Evolutionary conservation across 1,284 basidiomycete species (phyloP).

Genomic region (Phlebopus sp.): DNA sequence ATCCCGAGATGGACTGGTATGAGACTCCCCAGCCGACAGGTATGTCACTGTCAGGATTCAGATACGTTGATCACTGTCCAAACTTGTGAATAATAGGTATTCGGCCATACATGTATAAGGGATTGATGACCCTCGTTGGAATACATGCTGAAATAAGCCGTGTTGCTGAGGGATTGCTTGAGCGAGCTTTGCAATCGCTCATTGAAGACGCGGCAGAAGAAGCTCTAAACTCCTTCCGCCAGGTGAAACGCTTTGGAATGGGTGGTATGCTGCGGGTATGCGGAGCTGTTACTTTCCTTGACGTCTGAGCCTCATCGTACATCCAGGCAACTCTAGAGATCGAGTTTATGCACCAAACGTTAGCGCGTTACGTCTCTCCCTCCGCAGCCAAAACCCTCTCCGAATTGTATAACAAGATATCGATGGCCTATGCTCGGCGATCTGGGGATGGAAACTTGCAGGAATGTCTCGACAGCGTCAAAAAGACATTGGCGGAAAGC

Average conservation of each 20-base stretch:
- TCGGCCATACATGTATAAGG: conserved; percentile 91
- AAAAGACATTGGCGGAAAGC: conserved; percentile 84
- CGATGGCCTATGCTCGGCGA: conserved; percentile 82
- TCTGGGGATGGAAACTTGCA: conserved; percentile 81
- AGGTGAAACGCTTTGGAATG: conserved; percentile 90
- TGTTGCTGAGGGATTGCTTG: conserved; percentile 76
- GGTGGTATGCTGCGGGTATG: conserved; percentile 95
- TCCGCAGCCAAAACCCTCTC: conserved; percentile 80
- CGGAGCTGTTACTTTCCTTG: conserved; percentile 15
- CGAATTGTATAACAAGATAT: conserved; percentile 93
- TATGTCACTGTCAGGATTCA: conserved; percentile 33
- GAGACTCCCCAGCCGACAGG: conserved; percentile 86
- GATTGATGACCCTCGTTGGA: conserved; percentile 84
- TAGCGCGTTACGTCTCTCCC: conserved; percentile 83
- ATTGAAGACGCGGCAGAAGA: conserved; percentile 83
- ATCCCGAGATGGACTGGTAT: conserved; percentile 86
- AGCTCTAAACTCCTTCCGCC: conserved; percentile 80
- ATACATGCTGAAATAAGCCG: conserved; percentile 89
- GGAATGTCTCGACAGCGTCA: conserved; percentile 87
- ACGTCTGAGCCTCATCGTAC: not conserved
- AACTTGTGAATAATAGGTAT: conserved; percentile 62
- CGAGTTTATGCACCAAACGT: conserved; percentile 96
- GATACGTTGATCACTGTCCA: not conserved
- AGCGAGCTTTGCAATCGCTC: conserved; percentile 78
- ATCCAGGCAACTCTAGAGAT: conserved; percentile 93